Conservation (phyloP, 2,329 filamentous ascomycete species). For the Trichoderma sp. region DNA sequence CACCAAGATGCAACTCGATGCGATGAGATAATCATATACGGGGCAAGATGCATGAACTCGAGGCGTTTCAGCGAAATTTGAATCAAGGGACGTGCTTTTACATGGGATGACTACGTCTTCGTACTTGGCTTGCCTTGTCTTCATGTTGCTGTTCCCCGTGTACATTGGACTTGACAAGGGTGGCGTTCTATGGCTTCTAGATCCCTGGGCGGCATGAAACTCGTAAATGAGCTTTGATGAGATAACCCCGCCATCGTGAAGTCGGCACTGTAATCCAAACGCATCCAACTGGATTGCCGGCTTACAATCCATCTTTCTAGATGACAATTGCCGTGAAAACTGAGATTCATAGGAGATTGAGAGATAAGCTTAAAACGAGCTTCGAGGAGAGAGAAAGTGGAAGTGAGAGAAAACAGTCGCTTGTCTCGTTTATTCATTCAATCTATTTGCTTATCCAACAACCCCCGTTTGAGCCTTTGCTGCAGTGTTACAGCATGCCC, state of each 20-base stretch:
- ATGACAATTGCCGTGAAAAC: background rate
- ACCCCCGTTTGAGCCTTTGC: too few species aligned
- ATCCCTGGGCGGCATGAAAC: constrained; percentile 20
- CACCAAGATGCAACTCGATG: background rate
- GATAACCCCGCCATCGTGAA: background rate
- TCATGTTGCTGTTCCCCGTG: constrained; percentile 4
- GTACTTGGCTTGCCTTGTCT: background rate
- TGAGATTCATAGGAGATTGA: constrained; percentile 6
- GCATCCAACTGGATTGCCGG: constrained; percentile 6
- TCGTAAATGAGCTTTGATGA: constrained; percentile 4
- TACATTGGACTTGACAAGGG: constrained; percentile 1
- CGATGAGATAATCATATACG: background rate
- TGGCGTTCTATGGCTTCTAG: background rate
- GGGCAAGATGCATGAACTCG: constrained; percentile 15
- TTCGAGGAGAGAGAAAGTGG: background rate
- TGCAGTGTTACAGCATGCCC: constrained; percentile 74
- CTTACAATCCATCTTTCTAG: background rate
- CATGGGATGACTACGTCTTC: background rate
- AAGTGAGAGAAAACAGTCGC: background rate
- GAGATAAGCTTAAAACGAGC: constrained; percentile 19
- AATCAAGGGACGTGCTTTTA: background rate
- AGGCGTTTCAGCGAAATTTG: constrained; percentile 20
- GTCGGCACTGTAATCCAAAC: background rate
- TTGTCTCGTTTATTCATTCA: constrained; percentile 5
- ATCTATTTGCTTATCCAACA: constrained; percentile 12